Percentiles rank a stretch among this genome's conserved stretches.
These are phyloP conservation scores for Didymellaceae sp. DNA, from an alignment of 2,329 filamentous ascomycete genomes.

Conservation along the genomic window DNA sequence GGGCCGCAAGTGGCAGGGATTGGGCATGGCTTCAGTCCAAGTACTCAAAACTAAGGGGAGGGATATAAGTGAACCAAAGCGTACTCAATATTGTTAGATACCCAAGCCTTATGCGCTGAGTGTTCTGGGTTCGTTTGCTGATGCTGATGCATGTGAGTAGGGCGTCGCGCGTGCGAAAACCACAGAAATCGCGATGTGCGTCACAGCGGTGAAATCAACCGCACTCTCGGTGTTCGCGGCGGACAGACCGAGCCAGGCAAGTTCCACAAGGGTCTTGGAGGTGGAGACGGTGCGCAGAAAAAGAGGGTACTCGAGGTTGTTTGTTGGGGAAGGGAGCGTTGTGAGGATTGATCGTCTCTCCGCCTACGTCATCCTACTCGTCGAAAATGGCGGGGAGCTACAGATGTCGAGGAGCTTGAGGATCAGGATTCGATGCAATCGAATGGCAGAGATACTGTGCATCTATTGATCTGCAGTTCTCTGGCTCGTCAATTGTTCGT, in stretches of 20 bases:
- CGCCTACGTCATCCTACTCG: conserved; percentile 34
- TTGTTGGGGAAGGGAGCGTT: conserved; percentile 16
- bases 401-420: conserved; percentile 13
- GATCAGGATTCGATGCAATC: conserved; percentile 9
- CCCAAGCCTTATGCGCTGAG: not conserved
- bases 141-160: not conserved
- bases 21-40: not conserved
- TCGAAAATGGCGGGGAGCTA: conserved; percentile 32
- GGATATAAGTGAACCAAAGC: not conserved
- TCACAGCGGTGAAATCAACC: conserved; percentile 1
- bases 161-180: not conserved
- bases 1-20: conserved; percentile 11
- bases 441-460: no score
- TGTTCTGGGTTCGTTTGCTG: not conserved
- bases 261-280: conserved; percentile 25
- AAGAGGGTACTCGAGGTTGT: conserved; percentile 25
- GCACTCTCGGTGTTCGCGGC: conserved; percentile 7
- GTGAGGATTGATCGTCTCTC: conserved; percentile 17
- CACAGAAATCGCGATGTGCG: not conserved
- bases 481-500: no score
- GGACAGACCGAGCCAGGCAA: conserved; percentile 2
- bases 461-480: no score
- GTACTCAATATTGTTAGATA: not conserved
- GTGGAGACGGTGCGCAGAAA: conserved; percentile 31
- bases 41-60: not conserved